phyloP scores from a whole-genome alignment of 1,284 basidiomycete genomes.

The Acaromyces ingoldii region DNA sequence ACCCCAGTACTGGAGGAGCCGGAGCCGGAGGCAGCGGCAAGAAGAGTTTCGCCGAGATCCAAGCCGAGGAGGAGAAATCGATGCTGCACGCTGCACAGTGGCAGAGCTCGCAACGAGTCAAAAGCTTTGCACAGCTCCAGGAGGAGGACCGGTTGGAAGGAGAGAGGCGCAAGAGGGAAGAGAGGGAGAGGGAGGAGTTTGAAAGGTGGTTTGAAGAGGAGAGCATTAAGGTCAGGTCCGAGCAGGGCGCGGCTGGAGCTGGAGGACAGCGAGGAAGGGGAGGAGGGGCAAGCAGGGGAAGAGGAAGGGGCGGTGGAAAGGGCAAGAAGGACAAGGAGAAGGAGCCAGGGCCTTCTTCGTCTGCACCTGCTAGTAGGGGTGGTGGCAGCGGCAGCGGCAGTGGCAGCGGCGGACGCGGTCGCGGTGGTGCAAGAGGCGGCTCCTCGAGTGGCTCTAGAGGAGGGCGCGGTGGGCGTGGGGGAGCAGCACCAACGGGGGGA shows the following conservation, averaged over 20 bases:
- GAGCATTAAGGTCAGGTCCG: constrained; percentile 25
- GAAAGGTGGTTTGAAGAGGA: constrained; percentile 50
- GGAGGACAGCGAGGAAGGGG: not conserved
- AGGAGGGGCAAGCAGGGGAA: not conserved
- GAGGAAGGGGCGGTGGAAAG: not conserved
- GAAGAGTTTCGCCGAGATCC: constrained; percentile 35
- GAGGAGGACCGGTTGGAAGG: constrained; percentile 34
- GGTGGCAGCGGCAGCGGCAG: not conserved
- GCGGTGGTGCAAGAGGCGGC: no score
- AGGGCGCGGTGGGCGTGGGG: no score
- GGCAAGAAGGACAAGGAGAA: not conserved
- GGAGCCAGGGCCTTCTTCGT: not conserved
- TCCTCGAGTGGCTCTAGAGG: no score
- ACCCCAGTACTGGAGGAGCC: not conserved
- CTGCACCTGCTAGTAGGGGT: not conserved
- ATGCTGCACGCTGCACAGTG: constrained; percentile 18
- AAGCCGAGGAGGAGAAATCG: constrained; percentile 38
- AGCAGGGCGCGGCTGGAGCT: not conserved
- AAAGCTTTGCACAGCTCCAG: constrained; percentile 41
- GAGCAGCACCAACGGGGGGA: no score
- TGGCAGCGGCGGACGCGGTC: no score
- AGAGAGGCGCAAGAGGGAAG: constrained; percentile 31
- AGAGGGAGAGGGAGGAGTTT: constrained; percentile 40
- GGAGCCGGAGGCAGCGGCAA: not conserved
- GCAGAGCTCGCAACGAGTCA: constrained; percentile 16